Base-by-base conservation (phyloP, 805 yeast genomes). In the Pichia nanzhaoensis region DNA sequence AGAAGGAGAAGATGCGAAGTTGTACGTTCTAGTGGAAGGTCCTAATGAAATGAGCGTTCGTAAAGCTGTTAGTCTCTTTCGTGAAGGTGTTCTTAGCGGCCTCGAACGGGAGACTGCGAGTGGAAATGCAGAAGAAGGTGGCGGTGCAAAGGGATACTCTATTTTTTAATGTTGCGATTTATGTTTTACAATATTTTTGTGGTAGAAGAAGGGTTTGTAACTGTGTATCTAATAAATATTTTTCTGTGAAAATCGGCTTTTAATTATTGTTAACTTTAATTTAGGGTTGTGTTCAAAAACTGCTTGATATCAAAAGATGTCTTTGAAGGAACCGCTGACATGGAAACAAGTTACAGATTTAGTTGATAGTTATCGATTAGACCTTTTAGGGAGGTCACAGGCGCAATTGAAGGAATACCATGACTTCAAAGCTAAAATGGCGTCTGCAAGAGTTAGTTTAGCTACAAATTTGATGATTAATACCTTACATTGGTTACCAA, bases 1-100 rank as follows among this genome's bases (percentile, higher is more conserved):
- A 16, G 75, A 70, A 0, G 68, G 63, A 3, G 82, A 79, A 14
- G 88, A 82, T 32, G 86, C 87, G 1, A 89, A 87, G 62, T 66
- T 91, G 45, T 84, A 84, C 52, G 64, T 91, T 16, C 68, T 84
- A 19, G 78, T 91, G 28, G 98, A 91, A 60, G 89, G 91, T 2
- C 73, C 73, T 14, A 76, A 75, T 6, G 83, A 80, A 42, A 61
- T 65, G 14, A 70, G 79, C 6, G 83, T 88, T 2, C 60, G 66
- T 34, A 68, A 72, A 36, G 88, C 90, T 1, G 79, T 82, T 45
- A 71, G 68, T 18, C 55, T 79, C 48, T 67, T 84, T 31, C 75
- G 79, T 42, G 73, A 70, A 34, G 66, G 70, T 35, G 42, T 75
- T 81, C 55, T 66, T 77, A 6, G 78, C 72, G 48, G 88, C 83